Percentiles rank a stretch among this genome's conserved stretches.
These are phyloP conservation scores for Piromyces finnis DNA, from an alignment of 192 early-diverging fungal species.

Conservation along the genomic window DNA sequence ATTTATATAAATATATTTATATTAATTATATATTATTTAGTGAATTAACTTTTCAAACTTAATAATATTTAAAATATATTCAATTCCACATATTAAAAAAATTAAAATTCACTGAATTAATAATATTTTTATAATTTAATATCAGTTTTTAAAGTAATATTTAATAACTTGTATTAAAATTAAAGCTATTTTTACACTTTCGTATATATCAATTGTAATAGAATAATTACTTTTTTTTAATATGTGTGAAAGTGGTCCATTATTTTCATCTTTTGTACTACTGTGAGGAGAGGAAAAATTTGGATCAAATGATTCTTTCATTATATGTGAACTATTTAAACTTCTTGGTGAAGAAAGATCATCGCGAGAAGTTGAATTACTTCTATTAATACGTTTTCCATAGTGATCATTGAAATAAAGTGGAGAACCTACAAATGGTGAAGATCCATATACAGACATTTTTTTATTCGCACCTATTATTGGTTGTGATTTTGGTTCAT, in stretches of 20 bases:
- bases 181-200: too few species aligned
- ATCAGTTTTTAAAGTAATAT: too few species aligned
- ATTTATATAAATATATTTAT: too few species aligned
- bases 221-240: background rate
- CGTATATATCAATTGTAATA: too few species aligned
- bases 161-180: too few species aligned
- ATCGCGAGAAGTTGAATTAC: background rate
- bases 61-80: too few species aligned
- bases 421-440: background rate
- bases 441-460: background rate
- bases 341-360: background rate
- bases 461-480: background rate
- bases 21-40: too few species aligned
- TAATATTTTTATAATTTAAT: too few species aligned
- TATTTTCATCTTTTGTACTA: background rate
- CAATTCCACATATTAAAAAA: too few species aligned
- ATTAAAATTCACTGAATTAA: too few species aligned
- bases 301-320: background rate
- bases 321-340: background rate
- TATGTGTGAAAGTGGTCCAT: background rate
- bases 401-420: background rate
- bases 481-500: background rate
- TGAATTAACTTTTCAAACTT: too few species aligned
- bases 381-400: background rate
- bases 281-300: background rate